Conservation (phyloP, 805 yeast genomes). For the Candida krabiensis region DNA sequence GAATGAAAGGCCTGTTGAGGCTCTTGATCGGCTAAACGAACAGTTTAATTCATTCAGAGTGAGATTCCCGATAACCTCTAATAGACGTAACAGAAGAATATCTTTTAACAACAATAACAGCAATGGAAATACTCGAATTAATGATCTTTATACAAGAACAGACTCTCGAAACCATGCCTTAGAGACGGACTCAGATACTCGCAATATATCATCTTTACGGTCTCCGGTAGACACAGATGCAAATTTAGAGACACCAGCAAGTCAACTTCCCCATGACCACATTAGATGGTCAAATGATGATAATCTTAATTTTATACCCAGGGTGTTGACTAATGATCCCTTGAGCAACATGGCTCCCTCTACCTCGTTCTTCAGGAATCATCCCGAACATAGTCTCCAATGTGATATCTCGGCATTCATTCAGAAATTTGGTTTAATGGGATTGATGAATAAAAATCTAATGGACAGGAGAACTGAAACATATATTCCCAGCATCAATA, state of each 20-base stretch:
- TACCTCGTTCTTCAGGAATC: constrained; percentile 27
- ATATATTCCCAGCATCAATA: not conserved
- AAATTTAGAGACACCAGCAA: not conserved
- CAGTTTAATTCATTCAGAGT: constrained; percentile 21
- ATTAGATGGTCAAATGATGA: constrained; percentile 27
- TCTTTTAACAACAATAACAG: constrained; percentile 1
- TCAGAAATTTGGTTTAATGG: constrained; percentile 24
- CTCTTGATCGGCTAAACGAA: constrained; percentile 15
- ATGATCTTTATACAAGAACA: not conserved
- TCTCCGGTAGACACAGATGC: not conserved
- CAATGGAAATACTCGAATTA: too few species aligned
- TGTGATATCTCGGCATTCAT: constrained; percentile 19
- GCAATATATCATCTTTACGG: not conserved
- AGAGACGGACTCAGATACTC: not conserved
- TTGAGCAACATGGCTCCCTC: constrained; percentile 10
- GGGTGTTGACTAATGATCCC: constrained; percentile 20
- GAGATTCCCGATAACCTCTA: constrained; percentile 15
- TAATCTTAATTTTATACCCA: constrained; percentile 24
- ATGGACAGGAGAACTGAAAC: constrained; percentile 17
- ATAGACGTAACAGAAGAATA: constrained; percentile 10
- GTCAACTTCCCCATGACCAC: constrained; percentile 20
- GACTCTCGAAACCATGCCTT: not conserved
- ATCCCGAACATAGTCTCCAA: constrained; percentile 24
- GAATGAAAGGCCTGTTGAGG: constrained; percentile 7
- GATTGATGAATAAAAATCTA: constrained; percentile 27